Conservation (phyloP, 352 stramenopile genomes). For the Phytophthora citricola region DNA sequence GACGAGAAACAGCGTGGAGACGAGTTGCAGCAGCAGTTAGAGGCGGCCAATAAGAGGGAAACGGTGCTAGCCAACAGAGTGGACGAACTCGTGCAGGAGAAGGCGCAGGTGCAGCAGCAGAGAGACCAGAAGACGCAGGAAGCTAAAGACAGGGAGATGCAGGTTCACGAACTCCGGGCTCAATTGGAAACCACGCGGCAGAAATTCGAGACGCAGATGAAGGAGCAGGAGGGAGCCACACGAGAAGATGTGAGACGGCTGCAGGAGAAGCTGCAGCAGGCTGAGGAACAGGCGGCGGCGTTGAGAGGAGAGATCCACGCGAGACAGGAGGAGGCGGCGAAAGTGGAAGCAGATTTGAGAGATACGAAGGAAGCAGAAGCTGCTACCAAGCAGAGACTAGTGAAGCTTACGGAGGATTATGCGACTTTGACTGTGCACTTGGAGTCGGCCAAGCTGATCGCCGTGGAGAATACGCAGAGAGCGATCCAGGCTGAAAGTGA, state of each 20-base stretch:
- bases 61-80: constrained; percentile 18
- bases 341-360: constrained; percentile 46
- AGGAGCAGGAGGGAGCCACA: constrained; percentile 32
- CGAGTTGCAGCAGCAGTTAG: constrained; percentile 29
- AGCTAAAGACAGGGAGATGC: constrained; percentile 19
- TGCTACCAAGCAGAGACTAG: constrained; percentile 53
- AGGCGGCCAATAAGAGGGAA: constrained; percentile 19
- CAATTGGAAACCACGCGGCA: constrained; percentile 37
- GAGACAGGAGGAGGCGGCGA: constrained; percentile 52
- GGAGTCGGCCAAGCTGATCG: constrained; percentile 35
- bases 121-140: constrained; percentile 23
- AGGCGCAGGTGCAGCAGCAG: constrained; percentile 45
- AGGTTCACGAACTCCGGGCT: constrained; percentile 30
- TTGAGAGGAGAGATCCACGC: constrained; percentile 64
- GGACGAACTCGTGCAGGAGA: constrained; percentile 36
- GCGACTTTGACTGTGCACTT: constrained; percentile 58
- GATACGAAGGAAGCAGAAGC: constrained; percentile 44
- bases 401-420: constrained; percentile 72
- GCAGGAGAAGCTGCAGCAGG: constrained; percentile 41
- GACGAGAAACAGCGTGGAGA: constrained; percentile 22
- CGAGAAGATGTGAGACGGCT: constrained; percentile 38
- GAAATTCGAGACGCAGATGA: constrained; percentile 37
- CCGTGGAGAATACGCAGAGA: constrained; percentile 46
- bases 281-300: constrained; percentile 47
- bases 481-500: constrained; percentile 50